phyloP scores from a whole-genome alignment of 2,329 filamentous ascomycete species.

The Lomentospora prolificans region DNA sequence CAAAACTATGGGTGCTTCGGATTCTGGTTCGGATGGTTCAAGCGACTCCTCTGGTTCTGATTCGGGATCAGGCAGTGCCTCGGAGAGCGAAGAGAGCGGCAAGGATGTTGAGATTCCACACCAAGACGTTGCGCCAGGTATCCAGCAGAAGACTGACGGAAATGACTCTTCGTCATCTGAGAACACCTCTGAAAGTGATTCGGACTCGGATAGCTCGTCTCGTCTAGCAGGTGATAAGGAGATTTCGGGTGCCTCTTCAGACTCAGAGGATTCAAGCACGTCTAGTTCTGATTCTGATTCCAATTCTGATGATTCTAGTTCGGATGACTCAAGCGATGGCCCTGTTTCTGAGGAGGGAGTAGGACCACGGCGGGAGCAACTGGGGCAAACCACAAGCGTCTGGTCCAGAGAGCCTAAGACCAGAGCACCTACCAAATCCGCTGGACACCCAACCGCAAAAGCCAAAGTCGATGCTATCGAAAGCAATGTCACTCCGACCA shows the following conservation, averaged over 20 bases:
- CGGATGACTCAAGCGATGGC: neutral
- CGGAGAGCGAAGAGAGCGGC: neutral
- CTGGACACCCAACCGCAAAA: too few relatives aligned
- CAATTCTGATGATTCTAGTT: slow-evolving; percentile 3
- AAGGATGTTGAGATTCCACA: neutral
- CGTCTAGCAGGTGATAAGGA: neutral
- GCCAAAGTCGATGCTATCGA: too few relatives aligned
- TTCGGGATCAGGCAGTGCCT: neutral
- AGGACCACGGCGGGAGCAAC: neutral
- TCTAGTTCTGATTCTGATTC: slow-evolving; percentile 2
- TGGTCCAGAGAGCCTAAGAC: too few relatives aligned
- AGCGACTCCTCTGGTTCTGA: neutral
- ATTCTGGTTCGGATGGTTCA: neutral
- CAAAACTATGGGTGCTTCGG: slow-evolving; percentile 14
- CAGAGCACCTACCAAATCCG: neutral
- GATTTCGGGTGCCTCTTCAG: neutral
- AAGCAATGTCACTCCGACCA: slow-evolving; percentile 9
- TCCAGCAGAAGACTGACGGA: neutral
- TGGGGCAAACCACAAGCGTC: slow-evolving; percentile 13
- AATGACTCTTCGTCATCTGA: neutral
- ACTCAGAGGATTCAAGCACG: neutral
- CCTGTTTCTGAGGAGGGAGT: slow-evolving; percentile 2
- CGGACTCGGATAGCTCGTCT: slow-evolving; percentile 12
- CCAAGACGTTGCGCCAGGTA: neutral
- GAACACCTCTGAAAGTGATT: slow-evolving; percentile 9